These are phyloP conservation scores for Penicillium psychrosexuale DNA, from an alignment of 2,329 filamentous ascomycete genomes.

Conservation along the genomic window DNA sequence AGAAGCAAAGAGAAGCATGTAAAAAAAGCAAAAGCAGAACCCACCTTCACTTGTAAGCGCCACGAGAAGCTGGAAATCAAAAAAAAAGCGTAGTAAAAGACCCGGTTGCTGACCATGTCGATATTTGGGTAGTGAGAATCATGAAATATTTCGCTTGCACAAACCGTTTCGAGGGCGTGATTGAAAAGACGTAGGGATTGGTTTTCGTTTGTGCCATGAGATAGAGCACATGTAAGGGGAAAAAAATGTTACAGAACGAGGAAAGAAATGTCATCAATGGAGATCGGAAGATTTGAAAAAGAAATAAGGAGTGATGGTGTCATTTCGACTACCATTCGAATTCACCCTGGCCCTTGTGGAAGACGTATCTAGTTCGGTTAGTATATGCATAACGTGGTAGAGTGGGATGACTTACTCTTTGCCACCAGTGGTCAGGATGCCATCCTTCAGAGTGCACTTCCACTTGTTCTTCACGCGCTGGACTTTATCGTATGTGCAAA, in stretches of 20 bases:
- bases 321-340: constrained; percentile 79
- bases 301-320: background rate
- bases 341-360: constrained; percentile 95
- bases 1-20: background rate
- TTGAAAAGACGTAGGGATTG: constrained; percentile 1
- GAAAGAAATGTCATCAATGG: constrained; percentile 4
- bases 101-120: constrained; percentile 8
- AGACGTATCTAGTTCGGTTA: constrained; percentile 66
- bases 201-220: constrained; percentile 15
- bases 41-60: constrained; percentile 26
- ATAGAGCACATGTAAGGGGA: constrained; percentile 2
- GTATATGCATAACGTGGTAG: constrained; percentile 7
- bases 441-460: constrained; percentile 98
- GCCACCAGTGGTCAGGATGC: constrained; percentile 85
- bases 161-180: constrained; percentile 14
- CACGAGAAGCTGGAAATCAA: constrained; percentile 17
- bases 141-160: constrained; percentile 15
- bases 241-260: constrained; percentile 18
- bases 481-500: constrained; percentile 99
- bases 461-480: constrained; percentile 99
- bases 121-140: constrained; percentile 9
- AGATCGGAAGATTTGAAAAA: background rate
- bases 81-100: constrained; percentile 5
- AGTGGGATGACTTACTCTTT: constrained; percentile 63
- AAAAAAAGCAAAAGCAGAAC: constrained; percentile 10